A percentile compares a stretch with the other conserved stretches of the same genome.
Conservation (phyloP, 805 yeast genomes). For the Ogataea chonburiensis region DNA sequence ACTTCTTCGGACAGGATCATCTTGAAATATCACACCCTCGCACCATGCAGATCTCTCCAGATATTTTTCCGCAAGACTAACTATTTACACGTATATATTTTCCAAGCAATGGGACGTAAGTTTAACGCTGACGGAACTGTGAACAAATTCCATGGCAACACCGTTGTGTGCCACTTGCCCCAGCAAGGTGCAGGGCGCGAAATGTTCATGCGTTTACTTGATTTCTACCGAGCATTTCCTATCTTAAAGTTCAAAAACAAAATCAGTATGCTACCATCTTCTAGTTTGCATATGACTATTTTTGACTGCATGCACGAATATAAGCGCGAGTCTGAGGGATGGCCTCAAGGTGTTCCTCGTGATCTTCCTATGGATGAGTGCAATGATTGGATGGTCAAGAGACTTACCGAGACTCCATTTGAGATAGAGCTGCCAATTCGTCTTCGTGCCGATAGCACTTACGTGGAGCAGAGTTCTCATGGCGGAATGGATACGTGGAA, state of each 20-base stretch:
- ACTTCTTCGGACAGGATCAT: conserved; percentile 22
- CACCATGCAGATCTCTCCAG: conserved; percentile 2
- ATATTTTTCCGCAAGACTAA: neutral
- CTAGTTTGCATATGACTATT: conserved; percentile 20
- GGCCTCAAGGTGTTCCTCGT: conserved; percentile 19
- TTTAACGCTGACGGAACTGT: conserved; percentile 20
- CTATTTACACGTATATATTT: neutral
- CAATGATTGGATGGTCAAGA: conserved; percentile 15
- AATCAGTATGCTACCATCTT: conserved; percentile 21
- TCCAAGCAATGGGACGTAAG: conserved; percentile 16
- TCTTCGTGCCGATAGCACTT: conserved; percentile 13
- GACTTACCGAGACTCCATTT: conserved; percentile 8
- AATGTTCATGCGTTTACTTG: conserved; percentile 15
- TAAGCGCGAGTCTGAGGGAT: conserved; percentile 15
- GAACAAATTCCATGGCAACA: conserved; percentile 18
- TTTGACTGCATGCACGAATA: conserved; percentile 20
- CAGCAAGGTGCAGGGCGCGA: conserved; percentile 19
- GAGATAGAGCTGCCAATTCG: conserved; percentile 17
- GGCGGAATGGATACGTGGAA: conserved; percentile 23
- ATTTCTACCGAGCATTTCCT: conserved; percentile 18
- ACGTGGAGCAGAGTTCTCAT: conserved; percentile 12
- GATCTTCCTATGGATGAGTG: conserved; percentile 19
- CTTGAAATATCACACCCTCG: conserved; percentile 1
- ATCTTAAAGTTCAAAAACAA: conserved; percentile 14
- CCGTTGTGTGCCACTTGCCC: conserved; percentile 21